Base-by-base conservation (phyloP, 2,329 filamentous ascomycete species). In the Nakataea oryzae region DNA sequence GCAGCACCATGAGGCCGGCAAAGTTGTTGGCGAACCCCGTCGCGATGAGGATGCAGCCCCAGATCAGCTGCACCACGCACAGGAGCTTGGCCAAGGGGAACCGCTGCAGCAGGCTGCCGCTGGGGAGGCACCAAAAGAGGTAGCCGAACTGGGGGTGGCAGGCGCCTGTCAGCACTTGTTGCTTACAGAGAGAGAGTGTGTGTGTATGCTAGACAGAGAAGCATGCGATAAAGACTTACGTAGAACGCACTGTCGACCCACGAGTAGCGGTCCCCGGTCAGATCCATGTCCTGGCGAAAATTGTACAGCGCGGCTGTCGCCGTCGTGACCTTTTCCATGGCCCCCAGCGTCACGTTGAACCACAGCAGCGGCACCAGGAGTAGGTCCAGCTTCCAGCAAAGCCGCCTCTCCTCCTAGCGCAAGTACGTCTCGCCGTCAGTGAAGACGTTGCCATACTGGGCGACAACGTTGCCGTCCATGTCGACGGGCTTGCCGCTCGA, bases 381-480 rank as follows among this genome's bases (percentile, higher is more conserved):
- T 17, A 73, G 60, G 65, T 78, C 76, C n/a, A 77, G 66, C 67
- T 77, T 77, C 70, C 76, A 75, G 54, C 75, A 66, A 32, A 77
- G 67, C 27, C 65, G 60, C 24, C 32, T 58, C 57, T 67, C 67
- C 30, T 66, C 71, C 54, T 66, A 63, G 1, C 57, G 54, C 0
- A 68, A 68, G 61, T 74, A 74, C 1, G 68, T 66, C 61, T 72
- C 66, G 54, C 69, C 68, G 26, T 69, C 66, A 29, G 63, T 57
- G 32, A 72, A 67, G 30, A 67, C 62, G 58, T 70, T 62, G 3
- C 69, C 67, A 54, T 72, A 73, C 2, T 65, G 63, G 26, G 70
- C 70, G 12, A 70, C 70, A 59, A 73, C 65, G 57, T 72, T 69
- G 3, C 58, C 66, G 17, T 63, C 13, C 68, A 70, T 3, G 64